These are phyloP conservation scores for Magnaporthiopsis incrustans DNA, from an alignment of 2,329 filamentous ascomycete genomes.

Conservation along the genomic window DNA sequence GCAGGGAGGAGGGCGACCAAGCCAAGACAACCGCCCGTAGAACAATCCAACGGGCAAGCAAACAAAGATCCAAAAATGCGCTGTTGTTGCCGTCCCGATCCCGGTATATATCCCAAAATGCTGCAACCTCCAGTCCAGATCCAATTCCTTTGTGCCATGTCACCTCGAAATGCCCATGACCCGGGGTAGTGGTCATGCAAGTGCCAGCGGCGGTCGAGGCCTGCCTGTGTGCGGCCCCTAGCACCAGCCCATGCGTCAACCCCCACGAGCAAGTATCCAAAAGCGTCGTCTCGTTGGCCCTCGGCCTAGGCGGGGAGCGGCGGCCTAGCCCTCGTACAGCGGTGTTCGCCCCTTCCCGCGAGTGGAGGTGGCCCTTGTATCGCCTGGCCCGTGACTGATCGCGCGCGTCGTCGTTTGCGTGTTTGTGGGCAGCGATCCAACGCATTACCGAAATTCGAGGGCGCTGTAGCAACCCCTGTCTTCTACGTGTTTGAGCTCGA, in stretches of 20 bases:
- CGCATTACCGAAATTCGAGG: slow-evolving; percentile 73
- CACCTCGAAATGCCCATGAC: neutral
- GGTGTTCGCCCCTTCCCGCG: neutral
- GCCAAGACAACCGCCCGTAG: too few species aligned
- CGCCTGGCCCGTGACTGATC: neutral
- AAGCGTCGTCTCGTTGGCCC: neutral
- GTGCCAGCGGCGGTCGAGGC: too few species aligned
- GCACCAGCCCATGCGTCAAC: neutral
- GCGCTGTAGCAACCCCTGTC: slow-evolving; percentile 77
- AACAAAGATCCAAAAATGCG: neutral
- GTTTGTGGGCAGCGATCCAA: neutral
- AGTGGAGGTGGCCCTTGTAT: neutral
- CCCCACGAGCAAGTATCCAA: neutral
- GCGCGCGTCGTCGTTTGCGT: neutral
- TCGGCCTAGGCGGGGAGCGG: neutral
- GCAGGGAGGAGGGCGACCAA: neutral
- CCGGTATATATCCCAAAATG: neutral
- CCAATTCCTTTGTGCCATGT: neutral
- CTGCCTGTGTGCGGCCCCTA: neutral
- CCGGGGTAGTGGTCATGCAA: neutral
- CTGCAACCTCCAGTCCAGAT: neutral
- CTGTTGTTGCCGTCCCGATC: neutral
- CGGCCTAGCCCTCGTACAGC: neutral
- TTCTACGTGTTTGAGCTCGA: slow-evolving; percentile 82
- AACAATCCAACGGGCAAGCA: neutral